phyloP scores from a whole-genome alignment of 352 stramenopile species.

The Phytophthora tentaculata region DNA sequence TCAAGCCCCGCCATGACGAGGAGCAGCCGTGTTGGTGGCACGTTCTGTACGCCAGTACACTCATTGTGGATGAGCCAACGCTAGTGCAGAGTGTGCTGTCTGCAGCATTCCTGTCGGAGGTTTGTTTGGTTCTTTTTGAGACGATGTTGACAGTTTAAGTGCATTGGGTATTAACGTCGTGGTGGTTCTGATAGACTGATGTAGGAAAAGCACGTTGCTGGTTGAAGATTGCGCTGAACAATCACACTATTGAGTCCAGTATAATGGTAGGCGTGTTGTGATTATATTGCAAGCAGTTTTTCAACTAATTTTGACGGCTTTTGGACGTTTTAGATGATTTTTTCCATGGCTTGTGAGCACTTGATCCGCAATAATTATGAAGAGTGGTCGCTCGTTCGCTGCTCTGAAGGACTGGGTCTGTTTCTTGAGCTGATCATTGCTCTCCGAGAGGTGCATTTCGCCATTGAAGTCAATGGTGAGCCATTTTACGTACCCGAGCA shows the following conservation, averaged over 20 bases:
- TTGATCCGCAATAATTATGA: constrained; percentile 81
- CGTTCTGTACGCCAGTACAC: constrained; percentile 72
- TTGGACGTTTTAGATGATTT: constrained; percentile 65
- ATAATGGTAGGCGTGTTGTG: constrained; percentile 53
- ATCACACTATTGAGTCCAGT: constrained; percentile 79
- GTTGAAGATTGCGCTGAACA: constrained; percentile 84
- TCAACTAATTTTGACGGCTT: constrained; percentile 4
- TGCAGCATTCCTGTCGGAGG: constrained; percentile 70
- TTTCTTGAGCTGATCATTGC: constrained; percentile 84
- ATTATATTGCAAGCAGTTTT: constrained; percentile 9
- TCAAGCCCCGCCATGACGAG: constrained; percentile 48
- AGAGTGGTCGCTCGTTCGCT: constrained; percentile 83
- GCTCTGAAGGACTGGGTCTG: constrained; percentile 67
- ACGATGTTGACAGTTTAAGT: neutral
- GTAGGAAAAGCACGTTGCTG: constrained; percentile 72
- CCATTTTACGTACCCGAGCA: constrained; percentile 44
- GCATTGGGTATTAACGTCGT: no score
- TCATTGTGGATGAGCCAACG: constrained; percentile 76
- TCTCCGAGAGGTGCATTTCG: constrained; percentile 72
- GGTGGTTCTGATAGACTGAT: constrained; percentile 46
- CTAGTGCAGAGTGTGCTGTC: constrained; percentile 73
- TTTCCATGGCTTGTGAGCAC: constrained; percentile 75
- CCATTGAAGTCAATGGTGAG: constrained; percentile 68
- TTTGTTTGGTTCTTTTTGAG: constrained; percentile 25
- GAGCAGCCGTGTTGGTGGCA: constrained; percentile 74